These are phyloP conservation scores for Fusarium multiceps DNA, from an alignment of 2,329 filamentous ascomycete genomes.

Conservation along the genomic window DNA sequence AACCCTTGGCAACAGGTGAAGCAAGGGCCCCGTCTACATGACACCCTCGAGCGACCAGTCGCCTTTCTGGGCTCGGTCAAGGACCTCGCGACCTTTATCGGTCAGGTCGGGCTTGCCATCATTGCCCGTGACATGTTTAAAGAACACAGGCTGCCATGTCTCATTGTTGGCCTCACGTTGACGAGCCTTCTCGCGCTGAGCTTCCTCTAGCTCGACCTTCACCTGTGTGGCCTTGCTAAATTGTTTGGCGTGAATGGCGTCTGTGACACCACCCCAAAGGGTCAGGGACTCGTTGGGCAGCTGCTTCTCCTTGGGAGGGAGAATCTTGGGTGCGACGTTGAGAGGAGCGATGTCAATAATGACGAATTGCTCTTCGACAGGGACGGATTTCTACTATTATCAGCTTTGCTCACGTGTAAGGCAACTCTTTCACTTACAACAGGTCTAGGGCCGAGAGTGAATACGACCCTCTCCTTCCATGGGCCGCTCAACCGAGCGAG, in stretches of 20 bases:
- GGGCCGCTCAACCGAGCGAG: slow-evolving; percentile 84
- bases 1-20: not conserved
- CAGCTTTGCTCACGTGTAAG: slow-evolving; percentile 6
- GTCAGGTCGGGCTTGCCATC: slow-evolving; percentile 67
- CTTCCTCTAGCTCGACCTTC: slow-evolving; percentile 93
- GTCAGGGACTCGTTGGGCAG: slow-evolving; percentile 89
- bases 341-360: slow-evolving; percentile 92
- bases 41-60: slow-evolving; percentile 64
- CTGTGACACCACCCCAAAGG: slow-evolving; percentile 89
- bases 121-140: slow-evolving; percentile 70
- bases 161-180: slow-evolving; percentile 77
- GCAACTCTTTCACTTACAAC: slow-evolving; percentile 62
- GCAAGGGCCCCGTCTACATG: slow-evolving; percentile 14
- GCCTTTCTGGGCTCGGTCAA: slow-evolving; percentile 63
- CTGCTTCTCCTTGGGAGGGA: slow-evolving; percentile 82
- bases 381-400: slow-evolving; percentile 54
- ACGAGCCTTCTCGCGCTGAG: slow-evolving; percentile 84
- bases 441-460: slow-evolving; percentile 69
- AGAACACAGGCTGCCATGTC: slow-evolving; percentile 89
- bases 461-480: slow-evolving; percentile 80
- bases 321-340: slow-evolving; percentile 78
- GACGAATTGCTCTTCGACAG: slow-evolving; percentile 71
- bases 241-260: slow-evolving; percentile 85
- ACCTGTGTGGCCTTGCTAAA: slow-evolving; percentile 84
- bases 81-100: slow-evolving; percentile 62